Evolutionary conservation across 352 stramenopile genomes (phyloP), one percentile per base, ranked within the genome.

Genomic region (Pythium aristosporum): DNA sequence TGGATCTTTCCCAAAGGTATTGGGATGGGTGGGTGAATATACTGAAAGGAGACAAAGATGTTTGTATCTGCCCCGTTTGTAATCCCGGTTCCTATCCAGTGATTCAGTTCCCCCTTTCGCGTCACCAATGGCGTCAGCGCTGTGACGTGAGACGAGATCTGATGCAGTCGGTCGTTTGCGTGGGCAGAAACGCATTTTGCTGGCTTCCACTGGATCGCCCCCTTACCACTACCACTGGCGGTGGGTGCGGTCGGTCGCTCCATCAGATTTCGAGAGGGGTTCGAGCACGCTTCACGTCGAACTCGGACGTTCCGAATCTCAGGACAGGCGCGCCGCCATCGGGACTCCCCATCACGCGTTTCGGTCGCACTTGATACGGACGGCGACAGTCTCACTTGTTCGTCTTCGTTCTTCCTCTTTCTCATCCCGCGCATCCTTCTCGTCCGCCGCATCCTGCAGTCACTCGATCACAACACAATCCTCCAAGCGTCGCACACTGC

Each of bases 91-190:
- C 30, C 13, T 55, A 55, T 25, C 25, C 5, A 10, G 15, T 41
- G 48, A 48, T 58, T 34, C 42, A 34, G 52, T 58, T 58, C 21
- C n/a, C 16, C 25, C 25, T 30, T 39, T 39, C 12, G 48, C 18
- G 48, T 54, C 23, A 25, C 25, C 18, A 9, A 15, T 42, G 30
- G 25, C 48, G 48, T 55, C 48, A 55, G 48, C 12, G 4, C 13
- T 42, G 48, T 42, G 48, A 55, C 48, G 48, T 55, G 48, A 55
- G 48, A 42, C 48, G 48, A 41, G 4, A 55, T 52, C 46, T 52
- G 21, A 52, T 52, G 46, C 46, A 52, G 46, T 52, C 46, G 46
- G 46, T 52, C 20, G 20, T 28, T 25, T 55, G 48, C 48, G 46
- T 52, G 46, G 46, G 23, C 46, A 52, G 46, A 52, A 52, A 52